Base-by-base conservation (phyloP, 2,329 filamentous ascomycete species). In the Phaeomoniella chlamydospora region DNA sequence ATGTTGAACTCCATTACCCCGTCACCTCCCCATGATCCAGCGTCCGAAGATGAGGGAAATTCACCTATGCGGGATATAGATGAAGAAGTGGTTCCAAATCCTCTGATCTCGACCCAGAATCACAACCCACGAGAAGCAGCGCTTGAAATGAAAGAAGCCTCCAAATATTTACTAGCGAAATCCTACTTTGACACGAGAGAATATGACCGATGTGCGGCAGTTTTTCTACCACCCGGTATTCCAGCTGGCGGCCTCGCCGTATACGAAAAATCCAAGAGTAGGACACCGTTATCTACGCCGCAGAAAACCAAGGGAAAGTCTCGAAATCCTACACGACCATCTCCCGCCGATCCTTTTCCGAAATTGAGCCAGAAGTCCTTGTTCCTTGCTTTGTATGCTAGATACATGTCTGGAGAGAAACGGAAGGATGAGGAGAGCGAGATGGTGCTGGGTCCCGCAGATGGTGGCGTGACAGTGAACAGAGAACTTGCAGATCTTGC, bases 121-220 rank as follows among this genome's bases (percentile, higher is more conserved):
- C 57, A 63, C 39, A 82, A 92, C 48, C 71, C 76, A 1, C 68
- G 71, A 39, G 86, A 94, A 63, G 76, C 77, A 9, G 64, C 68
- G 1, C 68, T 93, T 2, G 87, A 96, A 54, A 71, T 77, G 1
- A 75, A 70, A 47, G 88, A 96, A 57, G 65, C 84, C 19, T 77
- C 80, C 58, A 82, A 77, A 49, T 96, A 88, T 53, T 71, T 96
- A 2, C 68, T 96, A 14, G 88, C 90, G 36, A 94, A 94, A 56
- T 81, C 88, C 0, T 80, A 92, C 46, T 96, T 96, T 54, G 88
- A 96, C 57, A 94, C 86, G 48, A 80, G 84, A 46, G 90, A 98
- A 55, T 96, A 80, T 50, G 88, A 96, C 52, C 82, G 90, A 43
- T 94, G 88, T 55, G 82, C 88, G 18, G 81, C 84, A 35, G 80